Evolutionary conservation across 306 rosid genomes (phyloP), one percentile per base, ranked within the genome.

Genomic region (Macrotyloma uniflorum): DNA sequence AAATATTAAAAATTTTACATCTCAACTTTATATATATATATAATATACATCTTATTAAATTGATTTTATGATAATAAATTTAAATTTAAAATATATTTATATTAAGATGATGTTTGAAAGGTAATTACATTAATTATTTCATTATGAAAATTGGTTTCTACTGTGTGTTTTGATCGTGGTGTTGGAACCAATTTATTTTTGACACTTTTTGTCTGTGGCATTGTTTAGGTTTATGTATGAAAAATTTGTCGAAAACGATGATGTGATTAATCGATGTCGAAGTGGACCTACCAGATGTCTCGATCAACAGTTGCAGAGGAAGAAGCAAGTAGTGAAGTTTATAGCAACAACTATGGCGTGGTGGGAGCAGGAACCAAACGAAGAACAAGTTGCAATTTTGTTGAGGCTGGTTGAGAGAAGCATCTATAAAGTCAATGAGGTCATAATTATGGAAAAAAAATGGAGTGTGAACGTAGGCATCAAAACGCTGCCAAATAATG

Each of bases 291-390:
- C 51, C 9, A 54, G 1, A 2, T 50, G 62, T 26, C 32, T 4
- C n/a, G 36, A 72, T 72, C 66, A 20, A 23, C 35, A 35, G 30
- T 71, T 53, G 20, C 57, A 24, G 4, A 12, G 12, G 12, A 51
- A 2, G 12, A 51, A 2, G 11, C 50, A 51, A 51, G 8, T 5
- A 8, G 77, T 72, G n/a, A 72, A 72, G 16, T 35, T 53, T 38
- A 72, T 33, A 0, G 10, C 67, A 71, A 6, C 70, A 71, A 7
- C 50, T 35, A 72, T 33, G 35, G 55, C 16, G 19, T 23, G 33
- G 53, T 40, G 53, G 36, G 59, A 38, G 5, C 33, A 67, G 14
- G 50, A 47, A 63, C 32, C 51, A 77, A 79, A 79, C 71, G 2
- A 20, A 35, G 38, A 59, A 67, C 71, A 46, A 70, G 8, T 58